These are phyloP conservation scores for Brassica balearica DNA, from an alignment of 441 rosid genomes.

Conservation along the genomic window DNA sequence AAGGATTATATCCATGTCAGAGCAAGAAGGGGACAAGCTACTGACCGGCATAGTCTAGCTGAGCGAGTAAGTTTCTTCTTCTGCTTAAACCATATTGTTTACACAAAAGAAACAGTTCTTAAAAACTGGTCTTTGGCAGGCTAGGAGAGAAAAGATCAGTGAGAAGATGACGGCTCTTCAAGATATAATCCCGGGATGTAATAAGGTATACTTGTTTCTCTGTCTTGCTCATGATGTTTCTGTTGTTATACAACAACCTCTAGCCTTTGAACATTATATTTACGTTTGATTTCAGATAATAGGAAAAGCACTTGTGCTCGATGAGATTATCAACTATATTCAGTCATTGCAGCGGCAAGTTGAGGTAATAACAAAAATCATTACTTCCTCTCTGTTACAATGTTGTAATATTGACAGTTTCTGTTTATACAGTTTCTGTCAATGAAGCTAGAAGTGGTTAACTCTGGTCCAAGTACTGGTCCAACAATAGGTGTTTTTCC, in stretches of 20 bases:
- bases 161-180: conserved; percentile 80
- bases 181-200: conserved; percentile 77
- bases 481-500: conserved; percentile 55
- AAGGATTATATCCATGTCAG: conserved; percentile 78
- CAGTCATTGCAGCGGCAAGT: conserved; percentile 76
- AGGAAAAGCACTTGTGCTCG: conserved; percentile 80
- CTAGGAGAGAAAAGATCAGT: conserved; percentile 77
- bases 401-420: not conserved
- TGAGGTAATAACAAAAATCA: conserved; percentile 50
- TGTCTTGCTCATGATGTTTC: not conserved
- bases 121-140: conserved; percentile 47
- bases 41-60: conserved; percentile 76
- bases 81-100: conserved; percentile 11
- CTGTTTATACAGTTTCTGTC: conserved; percentile 62
- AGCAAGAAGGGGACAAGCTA: conserved; percentile 81
- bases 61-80: conserved; percentile 57
- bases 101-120: not conserved
- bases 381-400: not conserved
- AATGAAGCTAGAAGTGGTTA: conserved; percentile 74
- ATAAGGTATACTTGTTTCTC: conserved; percentile 53
- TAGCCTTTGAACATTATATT: conserved; percentile 1
- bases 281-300: conserved; percentile 52
- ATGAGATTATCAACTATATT: conserved; percentile 78
- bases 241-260: not conserved
- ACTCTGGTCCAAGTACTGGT: conserved; percentile 55